Evolutionary conservation across 75 land plant genomes (phyloP), one percentile per base, ranked within the genome.

Genomic region (Larix kaempferi): DNA sequence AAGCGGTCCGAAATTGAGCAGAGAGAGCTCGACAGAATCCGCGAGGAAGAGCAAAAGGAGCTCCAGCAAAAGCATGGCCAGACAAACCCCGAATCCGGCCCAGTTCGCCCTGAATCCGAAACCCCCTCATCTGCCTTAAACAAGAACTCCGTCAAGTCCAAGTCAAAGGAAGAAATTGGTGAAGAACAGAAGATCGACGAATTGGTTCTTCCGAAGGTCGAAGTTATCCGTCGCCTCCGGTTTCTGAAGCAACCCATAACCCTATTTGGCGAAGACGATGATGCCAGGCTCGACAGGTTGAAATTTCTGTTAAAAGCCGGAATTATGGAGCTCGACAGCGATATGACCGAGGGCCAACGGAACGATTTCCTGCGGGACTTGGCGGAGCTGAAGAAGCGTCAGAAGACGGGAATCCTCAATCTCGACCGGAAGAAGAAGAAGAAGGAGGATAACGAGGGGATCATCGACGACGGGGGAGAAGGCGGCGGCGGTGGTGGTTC

Each of bases 231-330:
- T 3, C 82, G 98, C 22, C 86, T 96, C 57, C 89, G 99, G 0
- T 78, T 91, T 55, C 80, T 96, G 23, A 96, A 94, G 76, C 95
- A 96, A 67, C 99, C 99, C 17, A 89, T 94, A 73, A 96, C 98
- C 17, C 89, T 96, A 54, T 96, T 96, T 76, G 99, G 99, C 16
- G 99, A 96, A 80, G 99, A 96, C 72, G 99, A 96, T 44, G 95
- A 75, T 25, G 88, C 91, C 12, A 78, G 99, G 44, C 87, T 92
- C 23, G 93, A 86, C 10, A 77, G 99, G 35, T 78, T 94, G 66
- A 96, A 94, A 80, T 66, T 79, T 55, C 84, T 86, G 16, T 73
- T 96, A 22, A 94, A 94, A 66, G 81, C 99, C 0, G 99, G 99
- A 5, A 61, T 80, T 52, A 83, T 91, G 57, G 98, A 96, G 79